phyloP scores from a whole-genome alignment of 1,284 basidiomycete species.

The Malassezia psittaci region DNA sequence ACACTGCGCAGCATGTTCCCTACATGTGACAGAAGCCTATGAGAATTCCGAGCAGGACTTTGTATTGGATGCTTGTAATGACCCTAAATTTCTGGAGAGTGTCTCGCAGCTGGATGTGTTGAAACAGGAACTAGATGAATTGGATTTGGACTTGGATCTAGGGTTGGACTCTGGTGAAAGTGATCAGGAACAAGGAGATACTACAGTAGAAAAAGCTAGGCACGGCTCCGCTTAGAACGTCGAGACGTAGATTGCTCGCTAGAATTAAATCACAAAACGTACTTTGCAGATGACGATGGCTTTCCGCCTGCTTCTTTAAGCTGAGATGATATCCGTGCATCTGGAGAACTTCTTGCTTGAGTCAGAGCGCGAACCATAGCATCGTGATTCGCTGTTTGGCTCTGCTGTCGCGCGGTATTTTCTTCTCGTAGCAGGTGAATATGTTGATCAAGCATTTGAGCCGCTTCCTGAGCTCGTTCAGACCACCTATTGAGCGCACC shows the following conservation, averaged over 20 bases:
- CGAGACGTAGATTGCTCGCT: neutral
- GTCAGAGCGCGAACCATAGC: conserved; percentile 3
- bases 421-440: neutral
- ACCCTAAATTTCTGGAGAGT: conserved; percentile 65
- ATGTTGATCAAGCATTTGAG: conserved; percentile 1
- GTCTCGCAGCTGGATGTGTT: conserved; percentile 72
- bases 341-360: neutral
- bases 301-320: neutral
- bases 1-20: conserved; percentile 71
- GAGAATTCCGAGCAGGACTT: conserved; percentile 65
- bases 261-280: neutral
- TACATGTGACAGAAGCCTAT: conserved; percentile 29
- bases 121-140: conserved; percentile 30
- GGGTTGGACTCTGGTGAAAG: no score
- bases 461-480: neutral
- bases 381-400: neutral
- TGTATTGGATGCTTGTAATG: conserved; percentile 69
- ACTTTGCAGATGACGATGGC: neutral
- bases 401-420: neutral
- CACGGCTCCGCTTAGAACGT: conserved; percentile 7
- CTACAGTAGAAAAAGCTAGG: neutral
- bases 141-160: conserved; percentile 28
- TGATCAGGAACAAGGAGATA: conserved; percentile 5
- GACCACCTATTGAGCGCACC: neutral
- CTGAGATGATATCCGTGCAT: no score